Percentiles rank a stretch among this genome's conserved stretches.
Evolutionary conservation across 2,329 filamentous ascomycete species (phyloP).

Genomic region (Hymenoscyphus scutula): DNA sequence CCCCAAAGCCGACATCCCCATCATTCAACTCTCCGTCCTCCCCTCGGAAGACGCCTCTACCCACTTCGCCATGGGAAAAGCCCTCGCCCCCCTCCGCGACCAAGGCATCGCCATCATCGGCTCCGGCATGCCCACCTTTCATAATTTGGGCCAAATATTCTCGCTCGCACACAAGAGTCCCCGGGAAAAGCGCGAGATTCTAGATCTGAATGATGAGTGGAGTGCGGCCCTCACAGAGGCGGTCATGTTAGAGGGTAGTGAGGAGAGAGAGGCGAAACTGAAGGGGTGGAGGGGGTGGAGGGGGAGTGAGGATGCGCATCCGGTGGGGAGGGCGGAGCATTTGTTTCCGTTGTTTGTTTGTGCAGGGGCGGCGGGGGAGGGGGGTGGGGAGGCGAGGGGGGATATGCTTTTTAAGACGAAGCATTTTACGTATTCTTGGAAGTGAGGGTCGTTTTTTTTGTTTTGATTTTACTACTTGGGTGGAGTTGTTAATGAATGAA

Average conservation of each 20-base stretch:
- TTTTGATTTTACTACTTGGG: too few species aligned
- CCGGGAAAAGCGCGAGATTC: constrained; percentile 47
- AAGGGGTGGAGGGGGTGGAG: constrained; percentile 45
- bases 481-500: too few species aligned
- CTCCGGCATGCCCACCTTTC: constrained; percentile 69
- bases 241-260: constrained; percentile 35
- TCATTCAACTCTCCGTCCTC: constrained; percentile 68
- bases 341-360: constrained; percentile 58
- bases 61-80: constrained; percentile 67
- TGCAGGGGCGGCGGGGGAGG: constrained; percentile 52
- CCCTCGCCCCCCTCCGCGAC: constrained; percentile 63
- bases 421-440: constrained; percentile 30
- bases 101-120: constrained; percentile 67
- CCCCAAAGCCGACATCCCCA: constrained; percentile 47
- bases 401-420: constrained; percentile 22
- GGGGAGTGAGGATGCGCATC: constrained; percentile 61
- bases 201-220: constrained; percentile 56
- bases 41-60: constrained; percentile 59
- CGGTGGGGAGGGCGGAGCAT: constrained; percentile 55
- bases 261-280: constrained; percentile 44
- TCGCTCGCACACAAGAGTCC: background rate
- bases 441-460: background rate
- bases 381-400: constrained; percentile 38
- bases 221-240: constrained; percentile 40
- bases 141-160: constrained; percentile 59